A percentile compares a stretch with the other conserved stretches of the same genome.
Conservation (phyloP, 176 grass and related monocot species). For the Triticum monococcum region DNA sequence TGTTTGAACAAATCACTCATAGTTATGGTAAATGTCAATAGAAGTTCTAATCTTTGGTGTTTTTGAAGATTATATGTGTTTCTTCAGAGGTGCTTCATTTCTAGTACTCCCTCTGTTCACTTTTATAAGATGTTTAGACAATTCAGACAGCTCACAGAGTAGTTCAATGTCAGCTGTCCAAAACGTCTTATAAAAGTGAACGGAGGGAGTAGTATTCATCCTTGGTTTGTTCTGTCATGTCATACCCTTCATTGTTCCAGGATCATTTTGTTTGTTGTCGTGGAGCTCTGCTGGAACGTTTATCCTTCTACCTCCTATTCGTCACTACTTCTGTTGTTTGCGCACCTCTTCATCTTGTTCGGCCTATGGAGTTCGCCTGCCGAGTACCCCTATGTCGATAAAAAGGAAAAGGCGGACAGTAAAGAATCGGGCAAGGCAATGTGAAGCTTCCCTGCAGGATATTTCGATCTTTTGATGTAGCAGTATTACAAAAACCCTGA, state of each 20-base stretch:
- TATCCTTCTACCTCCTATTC: conserved; percentile 86
- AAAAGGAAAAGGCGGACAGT: conserved; percentile 29
- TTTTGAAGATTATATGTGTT: not conserved
- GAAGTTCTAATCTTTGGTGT: not conserved
- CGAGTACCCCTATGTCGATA: conserved; percentile 49
- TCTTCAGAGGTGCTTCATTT: not conserved
- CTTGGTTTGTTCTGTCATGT: conserved; percentile 14
- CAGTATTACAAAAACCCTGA: not conserved
- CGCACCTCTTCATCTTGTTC: conserved; percentile 65
- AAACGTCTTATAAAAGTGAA: no score
- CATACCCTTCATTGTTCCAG: conserved; percentile 29
- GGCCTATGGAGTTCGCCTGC: conserved; percentile 67
- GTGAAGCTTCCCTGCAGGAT: not conserved
- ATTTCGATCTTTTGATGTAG: not conserved
- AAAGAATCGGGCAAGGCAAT: conserved; percentile 4
- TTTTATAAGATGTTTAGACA: no score
- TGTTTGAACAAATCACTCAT: not conserved
- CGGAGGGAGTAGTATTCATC: not conserved
- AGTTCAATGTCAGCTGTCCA: no score
- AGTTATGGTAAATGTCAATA: not conserved
- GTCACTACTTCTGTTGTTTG: conserved; percentile 64
- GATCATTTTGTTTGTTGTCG: conserved; percentile 67
- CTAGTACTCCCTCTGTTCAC: no score
- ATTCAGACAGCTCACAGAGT: no score
- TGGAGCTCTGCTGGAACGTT: conserved; percentile 94